Conservation (phyloP, 1,139 yeast genomes). For the Saccharomyces hybrid region DNA sequence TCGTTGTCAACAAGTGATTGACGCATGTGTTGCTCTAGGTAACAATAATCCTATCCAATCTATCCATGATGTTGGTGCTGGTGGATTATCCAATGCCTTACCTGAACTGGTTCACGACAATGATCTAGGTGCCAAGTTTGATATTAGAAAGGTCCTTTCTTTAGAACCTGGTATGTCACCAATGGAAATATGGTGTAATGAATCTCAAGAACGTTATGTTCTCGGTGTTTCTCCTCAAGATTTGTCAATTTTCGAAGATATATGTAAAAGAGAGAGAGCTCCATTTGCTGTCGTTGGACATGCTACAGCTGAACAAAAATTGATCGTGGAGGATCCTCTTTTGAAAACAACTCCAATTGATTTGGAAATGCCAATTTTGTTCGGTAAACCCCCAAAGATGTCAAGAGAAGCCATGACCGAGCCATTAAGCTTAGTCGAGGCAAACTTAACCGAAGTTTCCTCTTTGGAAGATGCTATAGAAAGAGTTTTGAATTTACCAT, state of each 20-base stretch:
- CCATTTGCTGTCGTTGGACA: conserved; percentile 93
- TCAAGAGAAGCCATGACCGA: conserved; percentile 67
- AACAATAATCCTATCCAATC: conserved; percentile 82
- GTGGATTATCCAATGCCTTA: conserved; percentile 94
- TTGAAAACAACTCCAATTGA: conserved; percentile 83
- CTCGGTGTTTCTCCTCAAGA: conserved; percentile 84
- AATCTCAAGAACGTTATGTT: conserved; percentile 97
- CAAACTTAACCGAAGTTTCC: conserved; percentile 35
- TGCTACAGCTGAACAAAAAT: conserved; percentile 81
- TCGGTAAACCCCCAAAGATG: conserved; percentile 97
- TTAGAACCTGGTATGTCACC: conserved; percentile 99
- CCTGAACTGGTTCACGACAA: conserved; percentile 98
- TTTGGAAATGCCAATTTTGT: conserved; percentile 91
- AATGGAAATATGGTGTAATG: conserved; percentile 99
- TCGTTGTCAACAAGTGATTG: conserved; percentile 97
- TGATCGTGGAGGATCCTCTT: conserved; percentile 72
- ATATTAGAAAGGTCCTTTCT: conserved; percentile 81
- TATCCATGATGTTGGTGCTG: conserved; percentile 99
- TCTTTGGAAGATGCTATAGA: conserved; percentile 56
- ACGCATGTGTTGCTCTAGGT: conserved; percentile 84
- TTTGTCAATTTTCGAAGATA: conserved; percentile 58
- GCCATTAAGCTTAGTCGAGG: conserved; percentile 51
- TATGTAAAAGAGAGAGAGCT: conserved; percentile 94
- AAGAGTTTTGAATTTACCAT: conserved; percentile 81
- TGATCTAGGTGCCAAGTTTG: conserved; percentile 88